Conservation (phyloP, 2,329 filamentous ascomycete genomes). For the Xylariaceae sp. region DNA sequence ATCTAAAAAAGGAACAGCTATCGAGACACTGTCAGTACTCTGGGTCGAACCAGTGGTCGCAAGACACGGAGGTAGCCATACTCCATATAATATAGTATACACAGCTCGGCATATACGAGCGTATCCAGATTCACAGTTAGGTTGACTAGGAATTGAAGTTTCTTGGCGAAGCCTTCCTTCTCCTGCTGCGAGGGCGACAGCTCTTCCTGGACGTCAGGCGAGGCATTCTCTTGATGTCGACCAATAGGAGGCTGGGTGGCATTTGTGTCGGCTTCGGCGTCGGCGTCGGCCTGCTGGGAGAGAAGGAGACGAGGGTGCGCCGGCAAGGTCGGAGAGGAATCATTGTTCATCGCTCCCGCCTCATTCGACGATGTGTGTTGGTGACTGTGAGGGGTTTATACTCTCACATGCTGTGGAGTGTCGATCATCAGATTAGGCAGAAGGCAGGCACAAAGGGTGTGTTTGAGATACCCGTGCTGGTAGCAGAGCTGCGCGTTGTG, state of each 20-base stretch:
- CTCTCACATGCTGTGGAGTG: slow-evolving; percentile 34
- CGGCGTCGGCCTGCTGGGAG: slow-evolving; percentile 21
- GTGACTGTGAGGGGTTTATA: slow-evolving; percentile 24
- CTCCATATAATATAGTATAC: slow-evolving; percentile 69
- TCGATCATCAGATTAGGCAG: not conserved
- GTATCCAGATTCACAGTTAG: slow-evolving; percentile 61
- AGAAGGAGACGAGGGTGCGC: slow-evolving; percentile 31
- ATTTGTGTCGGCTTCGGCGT: slow-evolving; percentile 13
- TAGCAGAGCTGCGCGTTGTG: too few species aligned
- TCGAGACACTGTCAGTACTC: slow-evolving; percentile 7
- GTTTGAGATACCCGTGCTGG: too few species aligned
- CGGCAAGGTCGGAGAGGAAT: slow-evolving; percentile 42
- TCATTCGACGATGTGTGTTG: slow-evolving; percentile 33
- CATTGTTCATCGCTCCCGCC: slow-evolving; percentile 46
- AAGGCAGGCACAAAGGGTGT: too few species aligned
- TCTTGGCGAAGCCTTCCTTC: slow-evolving; percentile 46
- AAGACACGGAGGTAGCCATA: slow-evolving; percentile 36
- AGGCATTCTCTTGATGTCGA: slow-evolving; percentile 15
- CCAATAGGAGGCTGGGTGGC: slow-evolving; percentile 6
- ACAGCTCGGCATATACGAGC: slow-evolving; percentile 63
- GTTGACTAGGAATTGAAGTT: slow-evolving; percentile 59
- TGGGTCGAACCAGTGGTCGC: not conserved
- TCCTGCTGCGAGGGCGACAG: slow-evolving; percentile 29
- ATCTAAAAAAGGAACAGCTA: slow-evolving; percentile 64
- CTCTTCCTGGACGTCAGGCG: slow-evolving; percentile 16